Conservation (phyloP, 768 basidiomycete genomes). For the Pulveroboletus sp. region DNA sequence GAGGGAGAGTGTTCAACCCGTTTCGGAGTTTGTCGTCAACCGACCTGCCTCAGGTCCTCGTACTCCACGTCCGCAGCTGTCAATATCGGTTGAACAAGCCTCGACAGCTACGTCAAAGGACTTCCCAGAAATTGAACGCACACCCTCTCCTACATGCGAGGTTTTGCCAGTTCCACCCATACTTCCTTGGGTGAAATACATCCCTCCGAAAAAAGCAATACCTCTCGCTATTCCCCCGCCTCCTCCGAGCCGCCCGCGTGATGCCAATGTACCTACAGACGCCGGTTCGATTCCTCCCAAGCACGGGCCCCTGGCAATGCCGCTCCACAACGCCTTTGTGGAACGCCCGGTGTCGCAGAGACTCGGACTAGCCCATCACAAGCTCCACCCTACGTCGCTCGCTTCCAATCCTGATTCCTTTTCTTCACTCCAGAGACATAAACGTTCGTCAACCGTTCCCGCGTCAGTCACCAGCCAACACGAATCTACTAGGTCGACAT, state of each 20-base stretch:
- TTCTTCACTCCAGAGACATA: constrained; percentile 16
- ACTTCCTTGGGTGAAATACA: constrained; percentile 24
- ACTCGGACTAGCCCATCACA: constrained; percentile 14
- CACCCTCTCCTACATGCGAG: constrained; percentile 21
- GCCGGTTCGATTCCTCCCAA: constrained; percentile 27
- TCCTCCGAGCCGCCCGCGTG: constrained; percentile 30
- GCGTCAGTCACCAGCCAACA: constrained; percentile 16
- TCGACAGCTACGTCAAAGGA: constrained; percentile 23
- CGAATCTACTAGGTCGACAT: constrained; percentile 35
- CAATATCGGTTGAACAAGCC: constrained; percentile 43
- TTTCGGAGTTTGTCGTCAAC: constrained; percentile 20
- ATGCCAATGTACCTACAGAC: constrained; percentile 37
- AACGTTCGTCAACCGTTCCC: constrained; percentile 22
- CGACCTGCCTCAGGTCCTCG: constrained; percentile 10
- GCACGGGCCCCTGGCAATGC: constrained; percentile 33
- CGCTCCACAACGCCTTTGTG: constrained; percentile 43
- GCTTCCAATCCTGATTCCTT: constrained; percentile 3
- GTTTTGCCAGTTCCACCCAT: constrained; percentile 29
- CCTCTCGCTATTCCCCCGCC: constrained; percentile 36
- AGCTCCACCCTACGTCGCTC: constrained; percentile 16
- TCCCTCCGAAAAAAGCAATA: constrained; percentile 26
- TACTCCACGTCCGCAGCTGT: constrained; percentile 34
- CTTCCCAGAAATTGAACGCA: constrained; percentile 31
- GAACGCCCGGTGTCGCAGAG: constrained; percentile 15
- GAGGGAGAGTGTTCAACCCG: constrained; percentile 13